Evolutionary conservation across 192 early-diverging fungal genomes (phyloP).

Genomic region (Coemansia sp.): DNA sequence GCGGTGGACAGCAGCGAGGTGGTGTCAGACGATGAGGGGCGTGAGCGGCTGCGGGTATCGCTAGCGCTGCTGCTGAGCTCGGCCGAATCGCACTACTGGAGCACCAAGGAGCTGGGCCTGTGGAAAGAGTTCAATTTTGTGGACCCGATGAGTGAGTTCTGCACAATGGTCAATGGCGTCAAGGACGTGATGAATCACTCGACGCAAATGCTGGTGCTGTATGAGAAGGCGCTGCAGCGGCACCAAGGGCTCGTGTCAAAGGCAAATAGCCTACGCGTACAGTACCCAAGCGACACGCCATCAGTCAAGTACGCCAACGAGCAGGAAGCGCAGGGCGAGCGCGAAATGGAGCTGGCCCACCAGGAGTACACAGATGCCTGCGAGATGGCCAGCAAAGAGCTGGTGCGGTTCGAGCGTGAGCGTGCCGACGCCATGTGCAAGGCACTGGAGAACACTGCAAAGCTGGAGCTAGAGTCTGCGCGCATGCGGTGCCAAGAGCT

Average conservation of each 20-base stretch:
- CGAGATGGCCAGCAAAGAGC: conserved; percentile 32
- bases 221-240: conserved; percentile 42
- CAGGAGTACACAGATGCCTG: conserved; percentile 47
- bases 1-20: neutral
- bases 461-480: conserved; percentile 40
- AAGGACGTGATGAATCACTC: conserved; percentile 43
- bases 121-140: conserved; percentile 46
- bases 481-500: conserved; percentile 34
- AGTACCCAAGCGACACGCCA: conserved; percentile 45
- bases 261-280: conserved; percentile 37
- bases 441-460: conserved; percentile 36
- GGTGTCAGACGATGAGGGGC: conserved; percentile 3
- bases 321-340: conserved; percentile 30
- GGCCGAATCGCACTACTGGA: conserved; percentile 39
- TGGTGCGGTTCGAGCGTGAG: conserved; percentile 39
- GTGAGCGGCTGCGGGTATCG: conserved; percentile 29
- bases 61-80: conserved; percentile 35
- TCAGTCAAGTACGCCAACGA: conserved; percentile 48
- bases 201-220: conserved; percentile 38
- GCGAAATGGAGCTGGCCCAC: conserved; percentile 40
- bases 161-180: conserved; percentile 33
- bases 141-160: conserved; percentile 32
- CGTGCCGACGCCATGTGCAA: conserved; percentile 31
- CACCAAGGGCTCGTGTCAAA: conserved; percentile 21
- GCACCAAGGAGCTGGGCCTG: conserved; percentile 36